Percentiles rank a stretch among this genome's conserved stretches.
Conservation (phyloP, 768 basidiomycete species). For the Basidioascus undulatus region DNA sequence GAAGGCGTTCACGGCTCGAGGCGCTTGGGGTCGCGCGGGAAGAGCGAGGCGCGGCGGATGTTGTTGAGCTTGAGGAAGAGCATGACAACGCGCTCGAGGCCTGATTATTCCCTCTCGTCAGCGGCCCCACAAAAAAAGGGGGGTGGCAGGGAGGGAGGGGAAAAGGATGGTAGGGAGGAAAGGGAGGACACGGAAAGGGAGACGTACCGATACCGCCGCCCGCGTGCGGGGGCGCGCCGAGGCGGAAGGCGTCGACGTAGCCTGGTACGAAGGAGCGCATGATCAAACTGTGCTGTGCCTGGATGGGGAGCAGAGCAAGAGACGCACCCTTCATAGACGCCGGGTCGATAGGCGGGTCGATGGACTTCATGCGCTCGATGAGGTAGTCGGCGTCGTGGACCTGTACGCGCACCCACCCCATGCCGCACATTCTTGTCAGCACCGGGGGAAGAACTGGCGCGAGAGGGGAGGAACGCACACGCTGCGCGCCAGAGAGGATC, state of each 20-base stretch:
- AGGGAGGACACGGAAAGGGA: neutral
- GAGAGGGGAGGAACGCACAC: too few species aligned
- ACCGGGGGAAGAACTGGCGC: too few species aligned
- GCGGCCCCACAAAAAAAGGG: too few species aligned
- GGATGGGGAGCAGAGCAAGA: too few species aligned
- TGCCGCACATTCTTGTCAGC: too few species aligned
- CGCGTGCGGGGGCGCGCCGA: constrained; percentile 88
- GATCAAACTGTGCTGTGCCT: too few species aligned
- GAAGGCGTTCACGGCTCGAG: constrained; percentile 68
- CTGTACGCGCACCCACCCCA: too few species aligned
- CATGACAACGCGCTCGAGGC: constrained; percentile 43
- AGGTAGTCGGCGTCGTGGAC: constrained; percentile 68
- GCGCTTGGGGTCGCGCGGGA: constrained; percentile 92
- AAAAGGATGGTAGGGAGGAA: neutral
- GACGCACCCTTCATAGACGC: constrained; percentile 74
- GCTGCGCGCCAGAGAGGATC: constrained; percentile 92
- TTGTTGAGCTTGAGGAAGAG: constrained; percentile 91
- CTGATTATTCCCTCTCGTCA: too few species aligned
- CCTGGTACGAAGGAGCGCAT: too few species aligned
- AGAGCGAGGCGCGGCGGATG: constrained; percentile 72
- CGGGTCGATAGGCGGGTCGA: constrained; percentile 79
- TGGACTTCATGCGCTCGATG: constrained; percentile 55
- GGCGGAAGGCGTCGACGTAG: constrained; percentile 81
- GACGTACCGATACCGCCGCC: constrained; percentile 66
- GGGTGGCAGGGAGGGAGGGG: neutral